A percentile compares a stretch with the other conserved stretches of the same genome.
Evolutionary conservation across 257 asterid species (phyloP).

Genomic region (Mentha longifolia): DNA sequence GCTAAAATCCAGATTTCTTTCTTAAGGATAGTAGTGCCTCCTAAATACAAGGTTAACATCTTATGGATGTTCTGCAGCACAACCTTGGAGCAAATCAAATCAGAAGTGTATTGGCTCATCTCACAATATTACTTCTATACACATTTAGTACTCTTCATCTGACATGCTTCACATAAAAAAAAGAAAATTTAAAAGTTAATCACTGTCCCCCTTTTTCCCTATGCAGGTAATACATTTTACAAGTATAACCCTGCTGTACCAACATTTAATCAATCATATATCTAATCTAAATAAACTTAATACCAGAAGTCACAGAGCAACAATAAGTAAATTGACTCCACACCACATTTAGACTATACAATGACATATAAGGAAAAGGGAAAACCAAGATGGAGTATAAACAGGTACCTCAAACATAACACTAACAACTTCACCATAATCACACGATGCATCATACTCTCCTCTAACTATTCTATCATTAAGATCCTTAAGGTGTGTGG

Average conservation of each 20-base stretch:
- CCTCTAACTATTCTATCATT: constrained; percentile 64
- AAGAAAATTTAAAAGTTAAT: too few species aligned
- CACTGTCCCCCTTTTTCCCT: too few species aligned
- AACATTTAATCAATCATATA: constrained; percentile 6
- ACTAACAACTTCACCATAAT: constrained; percentile 75
- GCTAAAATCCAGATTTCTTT: background rate
- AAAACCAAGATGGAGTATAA: constrained; percentile 22
- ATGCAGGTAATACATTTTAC: background rate
- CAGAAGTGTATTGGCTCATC: background rate
- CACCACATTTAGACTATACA: background rate
- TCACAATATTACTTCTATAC: background rate
- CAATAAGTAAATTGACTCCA: constrained; percentile 9
- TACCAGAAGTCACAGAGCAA: background rate
- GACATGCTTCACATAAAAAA: constrained; percentile 3
- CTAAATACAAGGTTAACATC: background rate
- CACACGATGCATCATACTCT: constrained; percentile 56
- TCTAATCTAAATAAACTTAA: background rate
- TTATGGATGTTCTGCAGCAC: background rate
- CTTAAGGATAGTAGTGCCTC: background rate
- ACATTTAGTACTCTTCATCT: background rate
- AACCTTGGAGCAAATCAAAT: constrained; percentile 5
- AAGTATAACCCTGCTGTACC: constrained; percentile 6
- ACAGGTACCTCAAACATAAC: constrained; percentile 85
- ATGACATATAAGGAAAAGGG: constrained; percentile 8
- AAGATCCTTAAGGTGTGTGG: constrained; percentile 70